Evolutionary conservation across 345 rosid species (phyloP).

Genomic region (Clausena lansium): DNA sequence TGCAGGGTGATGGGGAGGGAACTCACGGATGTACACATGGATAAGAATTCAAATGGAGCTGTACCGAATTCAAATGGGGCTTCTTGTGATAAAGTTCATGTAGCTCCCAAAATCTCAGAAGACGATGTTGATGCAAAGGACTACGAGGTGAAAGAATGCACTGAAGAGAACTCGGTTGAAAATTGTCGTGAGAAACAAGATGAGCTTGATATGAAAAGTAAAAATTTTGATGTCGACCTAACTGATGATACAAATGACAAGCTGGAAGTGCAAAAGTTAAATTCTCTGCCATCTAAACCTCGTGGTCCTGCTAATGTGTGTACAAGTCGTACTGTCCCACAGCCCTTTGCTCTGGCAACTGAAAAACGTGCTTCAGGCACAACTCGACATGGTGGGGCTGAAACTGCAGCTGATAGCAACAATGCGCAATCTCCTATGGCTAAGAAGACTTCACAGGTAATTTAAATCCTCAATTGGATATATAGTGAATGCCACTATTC

Average conservation of each 20-base stretch:
- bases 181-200: slow-evolving; percentile 40
- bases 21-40: slow-evolving; percentile 54
- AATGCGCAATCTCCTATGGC: slow-evolving; percentile 39
- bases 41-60: slow-evolving; percentile 52
- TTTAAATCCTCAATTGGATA: not conserved
- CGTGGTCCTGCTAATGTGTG: slow-evolving; percentile 27
- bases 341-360: slow-evolving; percentile 50
- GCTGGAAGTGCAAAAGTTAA: slow-evolving; percentile 34
- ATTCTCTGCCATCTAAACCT: slow-evolving; percentile 34
- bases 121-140: slow-evolving; percentile 41
- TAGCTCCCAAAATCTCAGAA: slow-evolving; percentile 48
- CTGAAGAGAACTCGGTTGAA: slow-evolving; percentile 33
- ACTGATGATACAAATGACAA: slow-evolving; percentile 29
- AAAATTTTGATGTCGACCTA: slow-evolving; percentile 25
- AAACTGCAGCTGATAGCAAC: slow-evolving; percentile 26
- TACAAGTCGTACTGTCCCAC: slow-evolving; percentile 35
- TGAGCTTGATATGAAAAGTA: slow-evolving; percentile 38
- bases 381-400: slow-evolving; percentile 24
- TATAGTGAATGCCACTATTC: not conserved
- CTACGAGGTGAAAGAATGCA: slow-evolving; percentile 57
- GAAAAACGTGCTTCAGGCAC: slow-evolving; percentile 41
- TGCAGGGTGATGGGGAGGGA: slow-evolving; percentile 86
- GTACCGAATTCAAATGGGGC: slow-evolving; percentile 28
- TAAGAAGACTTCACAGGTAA: slow-evolving; percentile 63
- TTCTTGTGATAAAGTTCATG: slow-evolving; percentile 40